Evolutionary conservation across 2,329 filamentous ascomycete genomes (phyloP), one percentile per base, ranked within the genome.

Genomic region (Diplodia seriata): DNA sequence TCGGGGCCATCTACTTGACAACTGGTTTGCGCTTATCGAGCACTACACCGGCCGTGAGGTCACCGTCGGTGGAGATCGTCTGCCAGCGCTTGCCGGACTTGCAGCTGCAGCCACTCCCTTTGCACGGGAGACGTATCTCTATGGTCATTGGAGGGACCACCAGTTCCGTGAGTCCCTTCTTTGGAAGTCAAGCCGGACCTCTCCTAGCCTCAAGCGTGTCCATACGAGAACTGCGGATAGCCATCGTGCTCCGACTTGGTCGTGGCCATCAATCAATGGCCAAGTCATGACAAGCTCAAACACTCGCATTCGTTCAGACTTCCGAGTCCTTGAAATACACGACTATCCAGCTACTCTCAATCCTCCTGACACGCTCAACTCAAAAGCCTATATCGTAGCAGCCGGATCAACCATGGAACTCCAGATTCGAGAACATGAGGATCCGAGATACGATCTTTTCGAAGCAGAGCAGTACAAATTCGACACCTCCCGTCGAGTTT

Each of bases 241-340:
- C 18, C 43, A 8, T 7, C 43, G n/a, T 47, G 53, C 53, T 20
- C 53, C 53, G 15, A 55, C 53, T 8, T 55, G 53, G 53, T 55
- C 53, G 18, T 55, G 53, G 53, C 26, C 53, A 20, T 55, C 53
- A 15, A 55, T 55, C 53, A 38, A 36, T 20, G 53, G 53, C 7
- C 53, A 33, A 36, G 53, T 55, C 53, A 36, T 2, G 26, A 55
- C 31, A 6, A 5, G 18, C 15, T 55, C 53, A 12, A 15, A 36
- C 53, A n/a, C 18, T 6, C 8, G 26, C 15, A 36, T 55, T 26
- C 29, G 53, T 33, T n/a, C 53, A 5, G 53, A 55, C 26, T 55
- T 55, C 15, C 29, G 31, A 8, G 53, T 55, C 31, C 53, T 36
- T 6, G 31, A 55, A 3, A 55, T 23, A 15, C 53, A 14, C 29